A percentile compares a stretch with the other conserved stretches of the same genome.
Evolutionary conservation across 345 rosid species (phyloP).

Genomic region (Arabis alpina): DNA sequence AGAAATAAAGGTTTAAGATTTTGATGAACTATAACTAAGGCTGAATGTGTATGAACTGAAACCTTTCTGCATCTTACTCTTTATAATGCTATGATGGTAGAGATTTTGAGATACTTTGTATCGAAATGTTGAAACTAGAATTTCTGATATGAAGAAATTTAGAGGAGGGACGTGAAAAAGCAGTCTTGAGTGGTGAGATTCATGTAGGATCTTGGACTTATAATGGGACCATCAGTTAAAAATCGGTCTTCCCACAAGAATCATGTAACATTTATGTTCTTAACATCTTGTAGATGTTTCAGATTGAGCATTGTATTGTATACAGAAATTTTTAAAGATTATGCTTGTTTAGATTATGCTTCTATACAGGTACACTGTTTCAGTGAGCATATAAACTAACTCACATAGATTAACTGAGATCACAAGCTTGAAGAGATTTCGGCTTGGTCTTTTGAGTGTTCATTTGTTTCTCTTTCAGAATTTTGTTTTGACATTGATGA

Average conservation of each 20-base stretch:
- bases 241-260: slow-evolving; percentile 55
- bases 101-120: not conserved
- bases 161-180: slow-evolving; percentile 64
- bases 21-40: not conserved
- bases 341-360: not conserved
- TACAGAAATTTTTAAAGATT: not conserved
- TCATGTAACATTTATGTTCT: slow-evolving; percentile 48
- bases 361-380: slow-evolving; percentile 63
- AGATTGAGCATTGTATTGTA: not conserved
- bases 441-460: not conserved
- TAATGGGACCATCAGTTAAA: slow-evolving; percentile 64
- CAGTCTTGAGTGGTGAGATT: slow-evolving; percentile 58
- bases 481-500: slow-evolving; percentile 80
- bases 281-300: not conserved
- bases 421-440: not conserved
- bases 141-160: slow-evolving; percentile 54
- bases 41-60: slow-evolving; percentile 1
- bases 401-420: not conserved
- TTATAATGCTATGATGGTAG: slow-evolving; percentile 4
- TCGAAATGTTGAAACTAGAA: slow-evolving; percentile 23
- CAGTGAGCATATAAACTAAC: slow-evolving; percentile 34
- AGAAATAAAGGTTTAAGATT: not conserved
- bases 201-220: slow-evolving; percentile 63
- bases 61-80: slow-evolving; percentile 13
- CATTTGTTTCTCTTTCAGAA: slow-evolving; percentile 44